phyloP scores from a whole-genome alignment of 2,329 filamentous ascomycete genomes.

The Colletotrichum chlorophyti region DNA sequence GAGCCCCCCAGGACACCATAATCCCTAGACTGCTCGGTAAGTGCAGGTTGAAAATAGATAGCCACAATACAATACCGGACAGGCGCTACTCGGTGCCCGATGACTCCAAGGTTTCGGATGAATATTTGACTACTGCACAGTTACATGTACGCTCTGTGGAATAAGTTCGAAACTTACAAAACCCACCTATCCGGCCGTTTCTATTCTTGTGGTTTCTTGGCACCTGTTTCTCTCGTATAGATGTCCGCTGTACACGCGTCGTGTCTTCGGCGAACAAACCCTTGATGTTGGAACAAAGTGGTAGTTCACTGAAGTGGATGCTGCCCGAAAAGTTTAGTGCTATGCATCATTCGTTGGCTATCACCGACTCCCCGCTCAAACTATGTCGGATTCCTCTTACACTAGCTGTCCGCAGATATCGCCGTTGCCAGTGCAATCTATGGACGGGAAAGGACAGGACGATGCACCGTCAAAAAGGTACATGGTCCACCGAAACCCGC shows the following conservation, averaged over 20 bases:
- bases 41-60: not conserved
- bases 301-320: too few species aligned
- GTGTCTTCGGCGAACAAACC: conserved; percentile 4
- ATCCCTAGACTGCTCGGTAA: too few species aligned
- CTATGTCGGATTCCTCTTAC: too few species aligned
- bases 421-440: too few species aligned
- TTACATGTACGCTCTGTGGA: not conserved
- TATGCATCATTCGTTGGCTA: not conserved
- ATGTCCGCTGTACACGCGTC: not conserved
- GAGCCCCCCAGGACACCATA: too few species aligned
- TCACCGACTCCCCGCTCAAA: not conserved
- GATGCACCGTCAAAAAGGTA: not conserved
- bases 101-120: not conserved
- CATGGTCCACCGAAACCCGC: not conserved
- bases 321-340: conserved; percentile 9
- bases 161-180: conserved; percentile 18
- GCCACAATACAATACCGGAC: conserved; percentile 12
- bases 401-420: too few species aligned
- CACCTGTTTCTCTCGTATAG: not conserved
- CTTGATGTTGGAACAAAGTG: conserved; percentile 3
- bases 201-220: conserved; percentile 20
- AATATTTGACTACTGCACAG: not conserved
- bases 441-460: not conserved
- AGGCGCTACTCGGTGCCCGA: not conserved
- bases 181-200: not conserved